Evolutionary conservation across 2,329 filamentous ascomycete genomes (phyloP).

Genomic region (Trichoderma sp.): DNA sequence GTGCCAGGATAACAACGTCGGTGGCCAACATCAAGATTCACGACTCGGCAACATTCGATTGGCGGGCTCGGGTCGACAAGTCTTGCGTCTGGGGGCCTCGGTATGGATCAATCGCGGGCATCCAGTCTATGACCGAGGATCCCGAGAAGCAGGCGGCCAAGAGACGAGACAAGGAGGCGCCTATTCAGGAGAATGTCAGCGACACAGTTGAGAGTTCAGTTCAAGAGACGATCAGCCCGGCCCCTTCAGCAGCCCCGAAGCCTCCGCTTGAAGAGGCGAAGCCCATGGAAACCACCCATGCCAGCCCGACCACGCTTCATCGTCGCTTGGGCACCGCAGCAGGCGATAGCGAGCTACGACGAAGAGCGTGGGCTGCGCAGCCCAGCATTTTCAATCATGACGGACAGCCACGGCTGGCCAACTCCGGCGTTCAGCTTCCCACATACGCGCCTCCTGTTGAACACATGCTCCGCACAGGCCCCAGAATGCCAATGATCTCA

Average conservation of each 20-base stretch:
- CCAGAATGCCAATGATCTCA: slow-evolving; percentile 41
- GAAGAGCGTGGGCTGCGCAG: slow-evolving; percentile 34
- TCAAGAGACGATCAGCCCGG: background rate
- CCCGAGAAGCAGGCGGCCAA: background rate
- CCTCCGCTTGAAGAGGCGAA: background rate
- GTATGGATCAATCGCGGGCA: slow-evolving; percentile 4
- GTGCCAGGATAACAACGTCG: slow-evolving; percentile 31
- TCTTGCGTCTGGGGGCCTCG: slow-evolving; percentile 35
- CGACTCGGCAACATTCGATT: slow-evolving; percentile 27
- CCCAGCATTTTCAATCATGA: slow-evolving; percentile 32
- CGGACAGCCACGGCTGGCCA: slow-evolving; percentile 28
- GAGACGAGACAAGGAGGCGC: background rate
- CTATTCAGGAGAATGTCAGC: background rate
- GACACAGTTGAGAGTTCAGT: background rate
- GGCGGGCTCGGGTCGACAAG: slow-evolving; percentile 30
- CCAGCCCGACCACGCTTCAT: background rate
- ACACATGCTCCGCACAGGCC: slow-evolving; percentile 41
- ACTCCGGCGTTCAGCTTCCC: slow-evolving; percentile 29
- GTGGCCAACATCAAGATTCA: slow-evolving; percentile 27
- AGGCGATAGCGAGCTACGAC: background rate
- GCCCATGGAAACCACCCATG: background rate
- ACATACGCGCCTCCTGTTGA: slow-evolving; percentile 38
- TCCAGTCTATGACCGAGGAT: background rate
- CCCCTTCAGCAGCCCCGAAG: background rate
- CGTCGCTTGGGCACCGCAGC: background rate